These are phyloP conservation scores for Cladosporium colombiae DNA, from an alignment of 2,329 filamentous ascomycete genomes.

Conservation along the genomic window DNA sequence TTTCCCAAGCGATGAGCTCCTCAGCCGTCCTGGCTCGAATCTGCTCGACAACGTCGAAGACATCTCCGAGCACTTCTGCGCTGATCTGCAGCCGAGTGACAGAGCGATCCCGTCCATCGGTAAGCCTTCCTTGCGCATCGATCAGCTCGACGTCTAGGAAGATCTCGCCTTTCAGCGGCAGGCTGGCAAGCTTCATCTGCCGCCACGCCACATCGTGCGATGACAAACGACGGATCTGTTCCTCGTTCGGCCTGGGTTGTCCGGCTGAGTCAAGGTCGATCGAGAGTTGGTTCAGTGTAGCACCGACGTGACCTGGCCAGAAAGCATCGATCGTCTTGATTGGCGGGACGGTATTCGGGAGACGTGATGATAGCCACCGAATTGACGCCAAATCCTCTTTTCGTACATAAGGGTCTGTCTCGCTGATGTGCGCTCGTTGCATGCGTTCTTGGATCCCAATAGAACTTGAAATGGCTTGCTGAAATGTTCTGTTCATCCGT, in stretches of 20 bases:
- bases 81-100: constrained; percentile 11
- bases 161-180: constrained; percentile 10
- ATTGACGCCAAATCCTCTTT: neutral
- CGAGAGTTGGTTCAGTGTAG: constrained; percentile 6
- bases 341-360: constrained; percentile 8
- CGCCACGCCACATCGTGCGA: constrained; percentile 8
- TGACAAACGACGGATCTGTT: neutral
- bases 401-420: constrained; percentile 7
- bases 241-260: constrained; percentile 1
- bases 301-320: constrained; percentile 12
- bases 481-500: constrained; percentile 6
- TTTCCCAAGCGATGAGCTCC: constrained; percentile 13
- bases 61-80: constrained; percentile 4
- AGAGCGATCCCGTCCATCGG: constrained; percentile 5
- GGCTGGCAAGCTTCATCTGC: constrained; percentile 14
- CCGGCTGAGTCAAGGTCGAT: constrained; percentile 1
- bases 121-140: constrained; percentile 8
- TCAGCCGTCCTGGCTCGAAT: constrained; percentile 9
- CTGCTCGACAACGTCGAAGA: constrained; percentile 14
- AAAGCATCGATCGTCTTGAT: constrained; percentile 15
- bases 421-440: constrained; percentile 6
- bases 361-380: constrained; percentile 4
- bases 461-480: neutral
- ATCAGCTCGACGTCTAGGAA: constrained; percentile 11
- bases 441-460: constrained; percentile 2